These are phyloP conservation scores for Trichoderma sp. DNA, from an alignment of 2,329 filamentous ascomycete species.

Conservation along the genomic window DNA sequence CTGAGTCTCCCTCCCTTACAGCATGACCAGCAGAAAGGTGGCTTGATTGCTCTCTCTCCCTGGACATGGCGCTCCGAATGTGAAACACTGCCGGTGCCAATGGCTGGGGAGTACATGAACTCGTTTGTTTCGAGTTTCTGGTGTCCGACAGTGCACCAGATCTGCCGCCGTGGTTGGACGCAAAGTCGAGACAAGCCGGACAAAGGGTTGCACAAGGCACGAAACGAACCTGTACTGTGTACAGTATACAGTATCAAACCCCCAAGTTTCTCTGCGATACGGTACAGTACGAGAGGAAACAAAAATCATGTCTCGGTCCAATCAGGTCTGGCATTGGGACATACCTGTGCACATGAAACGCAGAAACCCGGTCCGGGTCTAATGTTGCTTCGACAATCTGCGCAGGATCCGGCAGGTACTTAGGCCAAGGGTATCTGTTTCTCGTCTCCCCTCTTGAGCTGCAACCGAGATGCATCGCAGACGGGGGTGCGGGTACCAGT, in stretches of 20 bases:
- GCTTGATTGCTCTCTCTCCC: background rate
- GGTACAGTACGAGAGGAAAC: background rate
- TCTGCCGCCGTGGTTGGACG: constrained; percentile 5
- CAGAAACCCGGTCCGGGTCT: background rate
- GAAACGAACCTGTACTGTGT: background rate
- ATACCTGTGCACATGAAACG: constrained; percentile 9
- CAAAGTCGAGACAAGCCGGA: background rate
- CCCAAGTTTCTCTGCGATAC: background rate
- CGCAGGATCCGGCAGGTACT: background rate
- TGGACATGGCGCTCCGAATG: background rate
- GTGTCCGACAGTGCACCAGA: constrained; percentile 3
- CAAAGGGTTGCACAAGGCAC: background rate
- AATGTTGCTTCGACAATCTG: background rate
- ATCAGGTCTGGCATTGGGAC: background rate
- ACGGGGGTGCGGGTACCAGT: background rate
- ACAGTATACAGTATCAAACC: background rate
- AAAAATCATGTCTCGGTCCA: background rate
- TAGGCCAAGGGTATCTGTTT: background rate
- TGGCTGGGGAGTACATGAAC: constrained; percentile 1
- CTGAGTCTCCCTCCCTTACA: constrained; percentile 2
- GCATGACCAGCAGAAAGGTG: background rate
- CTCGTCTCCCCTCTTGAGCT: background rate
- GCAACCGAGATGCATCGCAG: background rate
- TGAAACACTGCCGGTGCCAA: constrained; percentile 2
- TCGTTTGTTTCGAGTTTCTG: background rate